Base-by-base conservation (phyloP, 2,329 filamentous ascomycete genomes). In the Pseudogymnoascus sp. region DNA sequence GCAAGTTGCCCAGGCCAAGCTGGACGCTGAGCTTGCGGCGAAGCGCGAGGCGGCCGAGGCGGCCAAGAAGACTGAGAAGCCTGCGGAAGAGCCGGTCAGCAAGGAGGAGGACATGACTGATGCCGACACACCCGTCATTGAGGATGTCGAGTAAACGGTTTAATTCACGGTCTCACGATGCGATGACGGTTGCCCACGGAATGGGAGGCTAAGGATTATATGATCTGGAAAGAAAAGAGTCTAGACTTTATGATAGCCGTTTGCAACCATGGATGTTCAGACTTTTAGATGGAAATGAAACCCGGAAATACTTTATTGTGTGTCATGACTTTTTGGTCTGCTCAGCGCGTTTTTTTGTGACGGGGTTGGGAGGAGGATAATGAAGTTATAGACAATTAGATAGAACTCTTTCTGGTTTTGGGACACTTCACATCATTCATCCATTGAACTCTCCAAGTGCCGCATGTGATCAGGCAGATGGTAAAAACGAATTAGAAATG, bases 21-120 rank as follows among this genome's bases (percentile, higher is more conserved):
- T 86, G 62, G 91, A 95, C 64, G 90, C 90, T 67, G 88, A 91
- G 77, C 86, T 86, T 74, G 87, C 88, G 70, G 88, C 89, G 63
- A 82, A 77, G 67, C 72, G 73, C n/a, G 77, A 77, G n/a, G 76
- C 76, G 31, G 74, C 75, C 4, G 73, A 74, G 64, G 68, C 67
- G 19, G 72, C 72, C 80, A 83, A 71, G 81, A 83, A 73, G 80
- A 82, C 74, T 76, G 75, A 83, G 74, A 78, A 79, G 67, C 77
- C 79, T 10, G 73, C 71, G 62, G 70, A 74, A 65, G 74, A 72
- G 44, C 68, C 69, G 42, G 68, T 61, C 13, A 67, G 62, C 68
- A 82, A 80, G 70, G 84, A 87, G 68, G 81, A 85, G 72, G 84
- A 85, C 70, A 87, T 87, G 84, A 80, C 83, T 67, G 85, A 87